phyloP scores from a whole-genome alignment of 805 yeast species.

The Saturnispora sekii region DNA sequence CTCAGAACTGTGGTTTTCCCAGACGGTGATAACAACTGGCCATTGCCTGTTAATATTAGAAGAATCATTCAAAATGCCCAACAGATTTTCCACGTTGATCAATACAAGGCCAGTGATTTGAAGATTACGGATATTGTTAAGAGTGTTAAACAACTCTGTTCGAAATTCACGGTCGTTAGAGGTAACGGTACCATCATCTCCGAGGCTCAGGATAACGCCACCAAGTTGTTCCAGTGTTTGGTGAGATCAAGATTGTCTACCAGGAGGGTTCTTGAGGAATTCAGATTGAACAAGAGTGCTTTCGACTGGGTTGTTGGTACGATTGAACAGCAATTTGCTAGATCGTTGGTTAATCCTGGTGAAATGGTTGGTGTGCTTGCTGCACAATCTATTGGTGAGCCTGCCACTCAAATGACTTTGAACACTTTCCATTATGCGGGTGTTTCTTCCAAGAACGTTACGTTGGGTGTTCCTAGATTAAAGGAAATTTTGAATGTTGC shows the following conservation, averaged over 20 bases:
- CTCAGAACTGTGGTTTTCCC: conserved; percentile 75
- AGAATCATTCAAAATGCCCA: conserved; percentile 96
- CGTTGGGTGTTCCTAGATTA: conserved; percentile 96
- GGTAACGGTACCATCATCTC: conserved; percentile 63
- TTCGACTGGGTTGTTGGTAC: conserved; percentile 96
- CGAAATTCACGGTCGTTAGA: conserved; percentile 64
- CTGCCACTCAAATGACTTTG: conserved; percentile 96
- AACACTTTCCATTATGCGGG: conserved; percentile 96
- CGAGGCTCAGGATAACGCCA: conserved; percentile 91
- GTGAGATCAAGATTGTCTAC: conserved; percentile 87
- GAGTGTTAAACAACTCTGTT: conserved; percentile 61
- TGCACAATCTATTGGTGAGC: conserved; percentile 97
- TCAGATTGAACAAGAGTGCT: conserved; percentile 70
- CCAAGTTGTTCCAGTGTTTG: conserved; percentile 80
- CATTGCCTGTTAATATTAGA: conserved; percentile 92
- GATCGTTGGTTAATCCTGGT: conserved; percentile 90
- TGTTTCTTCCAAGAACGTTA: conserved; percentile 98
- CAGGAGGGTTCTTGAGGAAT: conserved; percentile 88
- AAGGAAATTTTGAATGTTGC: conserved; percentile 98
- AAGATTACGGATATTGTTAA: conserved; percentile 70
- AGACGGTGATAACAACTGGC: conserved; percentile 95
- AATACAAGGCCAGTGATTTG: conserved; percentile 81
- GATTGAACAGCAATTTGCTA: conserved; percentile 86
- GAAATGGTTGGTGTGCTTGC: conserved; percentile 98
- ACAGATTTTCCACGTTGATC: conserved; percentile 91